These are phyloP conservation scores for Tulasnella sp. DNA, from an alignment of 768 basidiomycete genomes.

Conservation along the genomic window DNA sequence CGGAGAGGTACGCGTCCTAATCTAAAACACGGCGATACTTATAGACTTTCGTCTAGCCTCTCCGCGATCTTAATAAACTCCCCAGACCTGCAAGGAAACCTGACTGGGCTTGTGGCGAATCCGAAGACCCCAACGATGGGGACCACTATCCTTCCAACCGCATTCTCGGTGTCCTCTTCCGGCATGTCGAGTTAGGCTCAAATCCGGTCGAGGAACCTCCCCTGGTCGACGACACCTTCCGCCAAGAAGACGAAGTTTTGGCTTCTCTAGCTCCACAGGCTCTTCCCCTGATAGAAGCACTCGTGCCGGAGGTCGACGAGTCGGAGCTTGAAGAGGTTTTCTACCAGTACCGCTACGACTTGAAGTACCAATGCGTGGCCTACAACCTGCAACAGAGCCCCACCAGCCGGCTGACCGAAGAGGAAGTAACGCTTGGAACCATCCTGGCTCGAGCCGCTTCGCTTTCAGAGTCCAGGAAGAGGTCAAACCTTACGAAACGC, in stretches of 20 bases:
- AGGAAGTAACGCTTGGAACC: constrained; percentile 61
- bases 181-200: constrained; percentile 1
- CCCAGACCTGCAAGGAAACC: constrained; percentile 11
- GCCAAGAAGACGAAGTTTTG: neutral
- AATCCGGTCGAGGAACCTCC: constrained; percentile 21
- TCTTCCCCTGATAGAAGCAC: neutral
- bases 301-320: neutral
- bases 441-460: constrained; percentile 56
- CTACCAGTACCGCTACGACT: constrained; percentile 45
- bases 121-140: neutral
- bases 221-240: neutral
- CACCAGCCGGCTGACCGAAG: constrained; percentile 47
- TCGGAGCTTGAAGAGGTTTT: constrained; percentile 28
- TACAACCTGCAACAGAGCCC: constrained; percentile 50
- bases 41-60: neutral
- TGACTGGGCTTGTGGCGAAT: neutral
- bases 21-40: neutral
- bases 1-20: neutral
- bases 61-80: constrained; percentile 1
- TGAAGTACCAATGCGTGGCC: constrained; percentile 55
- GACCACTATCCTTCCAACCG: neutral
- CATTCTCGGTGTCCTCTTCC: constrained; percentile 17
- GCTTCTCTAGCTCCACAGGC: neutral
- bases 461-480: constrained; percentile 36
- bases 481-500: constrained; percentile 40